A percentile compares a stretch with the other conserved stretches of the same genome.
These are phyloP conservation scores for Aspergillus panamensis DNA, from an alignment of 495 filamentous ascomycete genomes.

Conservation along the genomic window DNA sequence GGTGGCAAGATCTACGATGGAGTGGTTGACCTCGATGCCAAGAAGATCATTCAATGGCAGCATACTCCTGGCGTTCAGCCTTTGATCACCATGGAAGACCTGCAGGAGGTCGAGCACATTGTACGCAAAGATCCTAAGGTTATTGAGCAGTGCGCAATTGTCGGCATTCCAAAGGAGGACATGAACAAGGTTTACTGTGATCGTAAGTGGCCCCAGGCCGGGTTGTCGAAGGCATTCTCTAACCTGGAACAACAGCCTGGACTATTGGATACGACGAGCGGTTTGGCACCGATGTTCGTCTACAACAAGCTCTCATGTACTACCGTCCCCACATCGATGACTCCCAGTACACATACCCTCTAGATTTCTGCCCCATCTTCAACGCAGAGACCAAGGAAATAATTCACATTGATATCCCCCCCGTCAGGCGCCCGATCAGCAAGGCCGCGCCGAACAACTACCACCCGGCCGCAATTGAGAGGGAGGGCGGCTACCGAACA, in stretches of 20 bases:
- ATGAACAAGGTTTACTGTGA: slow-evolving; percentile 94
- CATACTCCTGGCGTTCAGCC: slow-evolving; percentile 78
- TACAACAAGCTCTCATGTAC: slow-evolving; percentile 96
- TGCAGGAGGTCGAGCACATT: slow-evolving; percentile 81
- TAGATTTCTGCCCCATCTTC: slow-evolving; percentile 94
- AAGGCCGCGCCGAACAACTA: slow-evolving; percentile 76
- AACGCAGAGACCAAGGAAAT: slow-evolving; percentile 80
- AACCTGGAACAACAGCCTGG: slow-evolving; percentile 60
- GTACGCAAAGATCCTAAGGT: slow-evolving; percentile 79
- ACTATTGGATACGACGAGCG: slow-evolving; percentile 95
- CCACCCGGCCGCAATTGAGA: slow-evolving; percentile 67
- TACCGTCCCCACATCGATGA: slow-evolving; percentile 85
- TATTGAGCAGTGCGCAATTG: slow-evolving; percentile 85
- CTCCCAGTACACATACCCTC: slow-evolving; percentile 84
- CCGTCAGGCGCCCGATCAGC: slow-evolving; percentile 73
- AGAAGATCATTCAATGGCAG: slow-evolving; percentile 72
- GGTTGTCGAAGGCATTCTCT: background rate
- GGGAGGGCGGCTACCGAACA: slow-evolving; percentile 70
- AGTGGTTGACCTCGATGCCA: slow-evolving; percentile 69
- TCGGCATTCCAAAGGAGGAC: slow-evolving; percentile 80
- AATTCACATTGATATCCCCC: slow-evolving; percentile 85
- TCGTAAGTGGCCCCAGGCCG: slow-evolving; percentile 49
- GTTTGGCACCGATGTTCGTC: slow-evolving; percentile 72
- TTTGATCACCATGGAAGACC: slow-evolving; percentile 92
- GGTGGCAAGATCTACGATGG: slow-evolving; percentile 84